phyloP scores from a whole-genome alignment of 176 grass and related monocot species.

The Oryza australiensis region DNA sequence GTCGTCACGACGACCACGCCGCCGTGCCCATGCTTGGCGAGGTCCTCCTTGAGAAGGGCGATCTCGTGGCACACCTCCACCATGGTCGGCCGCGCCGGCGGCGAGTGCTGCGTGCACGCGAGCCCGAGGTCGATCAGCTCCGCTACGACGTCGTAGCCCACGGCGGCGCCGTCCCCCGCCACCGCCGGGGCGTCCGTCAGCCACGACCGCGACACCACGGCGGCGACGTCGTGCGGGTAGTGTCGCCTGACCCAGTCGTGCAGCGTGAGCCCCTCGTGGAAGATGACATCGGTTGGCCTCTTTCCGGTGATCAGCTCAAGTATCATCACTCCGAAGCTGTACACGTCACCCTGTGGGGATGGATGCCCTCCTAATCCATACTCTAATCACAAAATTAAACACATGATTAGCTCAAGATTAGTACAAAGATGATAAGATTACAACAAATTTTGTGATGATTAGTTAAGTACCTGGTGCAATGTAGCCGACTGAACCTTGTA shows the following conservation, averaged over 20 bases:
- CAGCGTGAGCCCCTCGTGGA: conserved; percentile 82
- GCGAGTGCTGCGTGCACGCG: conserved; percentile 70
- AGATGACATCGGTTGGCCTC: conserved; percentile 76
- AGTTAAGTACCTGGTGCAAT: conserved; percentile 76
- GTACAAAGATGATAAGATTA: not conserved
- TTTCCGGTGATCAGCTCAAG: conserved; percentile 82
- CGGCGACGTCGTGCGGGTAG: conserved; percentile 57
- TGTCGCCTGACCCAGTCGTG: conserved; percentile 84
- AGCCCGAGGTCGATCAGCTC: conserved; percentile 79
- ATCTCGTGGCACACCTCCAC: conserved; percentile 69
- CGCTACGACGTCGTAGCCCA: conserved; percentile 40
- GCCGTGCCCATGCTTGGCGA: conserved; percentile 38
- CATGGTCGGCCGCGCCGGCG: conserved; percentile 66
- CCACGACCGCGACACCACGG: conserved; percentile 50
- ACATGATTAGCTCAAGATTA: not conserved
- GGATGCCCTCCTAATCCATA: conserved; percentile 85
- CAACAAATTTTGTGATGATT: not conserved
- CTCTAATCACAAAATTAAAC: conserved; percentile 44
- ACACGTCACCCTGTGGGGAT: conserved; percentile 79
- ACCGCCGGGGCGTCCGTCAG: conserved; percentile 40
- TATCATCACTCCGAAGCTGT: conserved; percentile 90
- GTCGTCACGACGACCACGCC: not conserved
- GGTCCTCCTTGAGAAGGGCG: conserved; percentile 69
- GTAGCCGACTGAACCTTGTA: conserved; percentile 88
- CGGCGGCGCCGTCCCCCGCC: not conserved